phyloP scores from a whole-genome alignment of 495 filamentous ascomycete species.

The Penicillium angulare region DNA sequence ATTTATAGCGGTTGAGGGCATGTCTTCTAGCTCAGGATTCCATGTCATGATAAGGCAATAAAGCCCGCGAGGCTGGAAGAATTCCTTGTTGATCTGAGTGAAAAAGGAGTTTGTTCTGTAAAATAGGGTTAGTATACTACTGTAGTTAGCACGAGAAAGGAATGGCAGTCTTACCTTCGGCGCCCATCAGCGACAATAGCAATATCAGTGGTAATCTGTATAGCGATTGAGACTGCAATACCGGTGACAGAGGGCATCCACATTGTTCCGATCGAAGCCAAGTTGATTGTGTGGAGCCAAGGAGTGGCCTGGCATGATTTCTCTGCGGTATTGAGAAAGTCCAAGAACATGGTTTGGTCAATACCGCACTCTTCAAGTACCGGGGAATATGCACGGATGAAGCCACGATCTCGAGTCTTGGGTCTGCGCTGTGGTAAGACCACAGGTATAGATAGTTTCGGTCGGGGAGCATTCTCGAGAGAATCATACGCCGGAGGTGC shows the following conservation, averaged over 20 bases:
- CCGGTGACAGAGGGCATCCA: conserved; percentile 41
- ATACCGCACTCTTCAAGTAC: conserved; percentile 49
- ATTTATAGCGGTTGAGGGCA: conserved; percentile 21
- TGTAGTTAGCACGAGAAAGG: too few species aligned
- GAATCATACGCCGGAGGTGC: conserved; percentile 10
- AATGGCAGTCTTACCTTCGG: conserved; percentile 26
- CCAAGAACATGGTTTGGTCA: conserved; percentile 49
- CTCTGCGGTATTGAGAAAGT: conserved; percentile 52
- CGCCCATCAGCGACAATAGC: conserved; percentile 45
- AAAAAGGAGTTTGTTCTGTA: conserved; percentile 53
- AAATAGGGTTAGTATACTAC: conserved; percentile 1
- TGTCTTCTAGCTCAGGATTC: conserved; percentile 38
- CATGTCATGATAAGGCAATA: conserved; percentile 62
- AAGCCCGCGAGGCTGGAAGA: conserved; percentile 59
- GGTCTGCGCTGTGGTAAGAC: conserved; percentile 35
- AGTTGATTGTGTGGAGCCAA: conserved; percentile 43
- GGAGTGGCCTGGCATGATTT: conserved; percentile 36
- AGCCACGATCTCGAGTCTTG: conserved; percentile 27
- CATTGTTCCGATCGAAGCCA: conserved; percentile 37
- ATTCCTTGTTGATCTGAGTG: conserved; percentile 53
- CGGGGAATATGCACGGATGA: conserved; percentile 50
- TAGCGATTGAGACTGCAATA: conserved; percentile 43
- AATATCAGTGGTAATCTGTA: conserved; percentile 40
- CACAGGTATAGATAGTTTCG: conserved; percentile 33
- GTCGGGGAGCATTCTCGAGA: conserved; percentile 19